Conservation (phyloP, 106 monocot species). For the Platanthera guangdongensis region DNA sequence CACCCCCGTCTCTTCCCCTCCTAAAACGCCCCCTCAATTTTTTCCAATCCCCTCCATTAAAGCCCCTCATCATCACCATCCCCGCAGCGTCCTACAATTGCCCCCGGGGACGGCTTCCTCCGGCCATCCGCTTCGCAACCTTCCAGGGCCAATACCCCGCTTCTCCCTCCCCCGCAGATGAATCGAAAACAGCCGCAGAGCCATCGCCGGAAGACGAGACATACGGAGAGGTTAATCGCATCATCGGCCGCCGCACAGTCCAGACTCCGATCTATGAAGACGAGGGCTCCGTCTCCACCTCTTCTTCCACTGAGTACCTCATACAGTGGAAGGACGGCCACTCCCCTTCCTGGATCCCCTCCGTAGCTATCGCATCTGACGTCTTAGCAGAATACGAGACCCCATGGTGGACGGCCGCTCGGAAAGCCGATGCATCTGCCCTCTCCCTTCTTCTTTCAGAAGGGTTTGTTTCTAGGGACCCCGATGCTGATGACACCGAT, state of each 20-base stretch:
- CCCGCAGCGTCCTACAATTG: not conserved
- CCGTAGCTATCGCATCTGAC: conserved; percentile 56
- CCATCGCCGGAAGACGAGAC: conserved; percentile 29
- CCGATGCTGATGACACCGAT: conserved; percentile 56
- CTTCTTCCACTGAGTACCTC: conserved; percentile 46
- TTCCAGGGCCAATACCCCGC: conserved; percentile 47
- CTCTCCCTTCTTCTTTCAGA: conserved; percentile 43
- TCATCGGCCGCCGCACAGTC: conserved; percentile 63
- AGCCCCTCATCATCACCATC: not conserved
- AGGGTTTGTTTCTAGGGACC: conserved; percentile 34
- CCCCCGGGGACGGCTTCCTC: not conserved
- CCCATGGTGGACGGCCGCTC: conserved; percentile 85
- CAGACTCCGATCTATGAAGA: conserved; percentile 18
- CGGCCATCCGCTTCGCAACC: conserved; percentile 8
- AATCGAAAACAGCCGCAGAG: not conserved
- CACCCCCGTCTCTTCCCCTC: conserved; percentile 10
- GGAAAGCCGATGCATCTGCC: conserved; percentile 52
- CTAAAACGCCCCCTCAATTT: conserved; percentile 7
- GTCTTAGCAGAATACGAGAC: conserved; percentile 85
- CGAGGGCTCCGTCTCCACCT: conserved; percentile 27
- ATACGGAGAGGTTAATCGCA: conserved; percentile 67
- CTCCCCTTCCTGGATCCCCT: conserved; percentile 53
- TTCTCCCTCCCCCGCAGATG: not conserved
- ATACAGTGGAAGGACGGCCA: conserved; percentile 83
- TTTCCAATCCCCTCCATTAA: not conserved